Base-by-base conservation (phyloP, 1,284 basidiomycete genomes). In the Leccinum pachyderme region DNA sequence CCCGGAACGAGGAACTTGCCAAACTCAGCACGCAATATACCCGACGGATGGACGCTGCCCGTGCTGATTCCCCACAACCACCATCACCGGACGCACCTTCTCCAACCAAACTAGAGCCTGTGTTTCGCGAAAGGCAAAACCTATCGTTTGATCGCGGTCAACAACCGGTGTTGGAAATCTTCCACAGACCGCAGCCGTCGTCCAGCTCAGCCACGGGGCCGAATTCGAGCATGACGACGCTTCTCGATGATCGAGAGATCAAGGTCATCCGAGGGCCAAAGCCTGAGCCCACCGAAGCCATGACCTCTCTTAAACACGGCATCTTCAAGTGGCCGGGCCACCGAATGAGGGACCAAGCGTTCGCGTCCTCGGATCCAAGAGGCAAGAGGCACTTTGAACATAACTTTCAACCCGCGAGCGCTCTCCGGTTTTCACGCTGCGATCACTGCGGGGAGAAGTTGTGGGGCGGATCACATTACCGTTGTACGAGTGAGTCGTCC, bases 381-480 rank as follows among this genome's bases (percentile, higher is more conserved):
- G 64, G 67, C 56, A 83, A 79, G 72, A 74, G 73, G 51, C 75
- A 71, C 51, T 60, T 74, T 43, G 87, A 90, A 59, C 96, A 99
- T 71, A 82, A 82, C 57, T 98, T 98, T 79, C 91, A 95, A 70
- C 93, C 91, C 59, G 79, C 93, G 65, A 96, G 88, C 66, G 84
- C 95, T 24, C 77, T 99, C 58, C 83, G 95, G 32, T 91, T 97
- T 54, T 88, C 92, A 15, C 81, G 93, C 46, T 99, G 96, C 70
- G 95, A 98, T 67, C 88, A 96, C 55, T 99, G 96, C 70, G 88
- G 89, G 39, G 97, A 98, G 68, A 99, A 98, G 78, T 88, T 99
- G 87, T 99, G 95, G 95, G 96, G 96, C 5, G 96, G 95, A 6
- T 87, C 95, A 37, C 93, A 95, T 71, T 80, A 94, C 55, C 87